These are phyloP conservation scores for Apiospora phragmitis DNA, from an alignment of 2,329 filamentous ascomycete species.

Conservation along the genomic window DNA sequence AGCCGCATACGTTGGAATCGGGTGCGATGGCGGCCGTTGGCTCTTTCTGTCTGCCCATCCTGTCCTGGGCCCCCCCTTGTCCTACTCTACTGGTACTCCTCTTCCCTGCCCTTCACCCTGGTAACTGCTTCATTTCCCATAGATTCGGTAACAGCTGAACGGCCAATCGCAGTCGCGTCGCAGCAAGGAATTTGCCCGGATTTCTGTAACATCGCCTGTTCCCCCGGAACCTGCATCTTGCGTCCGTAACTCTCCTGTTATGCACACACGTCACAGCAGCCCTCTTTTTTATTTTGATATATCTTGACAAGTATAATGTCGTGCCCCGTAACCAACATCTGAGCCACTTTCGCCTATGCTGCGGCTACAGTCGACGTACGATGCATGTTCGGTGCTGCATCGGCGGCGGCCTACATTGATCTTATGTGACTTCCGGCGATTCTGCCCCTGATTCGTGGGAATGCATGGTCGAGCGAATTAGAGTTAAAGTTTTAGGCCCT, in stretches of 20 bases:
- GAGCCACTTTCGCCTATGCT: conserved; percentile 4
- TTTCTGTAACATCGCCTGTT: neutral
- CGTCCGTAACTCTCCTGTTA: neutral
- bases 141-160: neutral
- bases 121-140: neutral
- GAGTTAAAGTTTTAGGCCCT: neutral
- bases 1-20: conserved; percentile 12
- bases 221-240: neutral
- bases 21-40: conserved; percentile 9
- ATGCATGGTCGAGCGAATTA: neutral
- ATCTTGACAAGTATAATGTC: neutral
- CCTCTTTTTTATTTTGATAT: neutral
- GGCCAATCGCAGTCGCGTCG: neutral
- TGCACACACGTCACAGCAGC: neutral
- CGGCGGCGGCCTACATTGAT: neutral
- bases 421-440: conserved; percentile 3
- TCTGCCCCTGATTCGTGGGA: neutral
- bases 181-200: neutral
- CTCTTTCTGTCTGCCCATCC: neutral
- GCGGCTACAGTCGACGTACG: neutral
- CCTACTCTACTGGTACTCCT: neutral
- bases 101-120: neutral
- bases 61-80: neutral
- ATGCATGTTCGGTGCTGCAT: neutral
- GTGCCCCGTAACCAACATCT: neutral